Evolutionary conservation across 2,329 filamentous ascomycete species (phyloP), one percentile per base, ranked within the genome.

Genomic region (Podosphaera aphanis): DNA sequence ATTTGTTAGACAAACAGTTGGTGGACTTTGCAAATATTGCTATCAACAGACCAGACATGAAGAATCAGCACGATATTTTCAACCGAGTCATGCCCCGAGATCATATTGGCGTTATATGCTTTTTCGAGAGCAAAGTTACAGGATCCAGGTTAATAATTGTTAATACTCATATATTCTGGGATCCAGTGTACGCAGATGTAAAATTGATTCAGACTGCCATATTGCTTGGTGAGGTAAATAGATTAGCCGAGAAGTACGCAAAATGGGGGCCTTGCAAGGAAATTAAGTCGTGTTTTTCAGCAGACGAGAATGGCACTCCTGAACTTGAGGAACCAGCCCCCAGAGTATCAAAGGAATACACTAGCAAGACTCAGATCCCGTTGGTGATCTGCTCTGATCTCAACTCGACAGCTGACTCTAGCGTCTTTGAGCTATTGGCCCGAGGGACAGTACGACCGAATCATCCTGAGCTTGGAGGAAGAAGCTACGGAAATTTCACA

Each of bases 71-170:
- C 59, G 90, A 98, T 57, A 88, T 95, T 47, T 95, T 93, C 70
- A 98, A 98, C 61, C 81, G 90, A 23, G 81, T 98, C 49, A 95
- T 94, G 90, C 86, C 88, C 49, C 84, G 90, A 64, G 90, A 98
- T 67, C 88, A 95, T 60, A 93, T 98, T 61, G 90, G 82, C 15
- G 79, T 93, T 42, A 74, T 93, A 42, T 77, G 81, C 47, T 93
- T 95, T 66, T 74, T 98, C 50, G 90, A 98, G 62, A 94, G 93
- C 56, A 76, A 88, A 33, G 66, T 74, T 49, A 94, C 88, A 0
- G 90, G 90, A n/a, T 78, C 84, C 13, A 78, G 90, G 47, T 66
- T 95, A 57, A 93, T 98, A 51, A 77, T 95, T 31, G 84, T 84
- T 53, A 95, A 95, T 58, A 83, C 83, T 4, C 90, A 98, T 66